Percentiles rank a stretch among this genome's conserved stretches.
Evolutionary conservation across 2,329 filamentous ascomycete genomes (phyloP).

Genomic region (Diplocarpon rosae): DNA sequence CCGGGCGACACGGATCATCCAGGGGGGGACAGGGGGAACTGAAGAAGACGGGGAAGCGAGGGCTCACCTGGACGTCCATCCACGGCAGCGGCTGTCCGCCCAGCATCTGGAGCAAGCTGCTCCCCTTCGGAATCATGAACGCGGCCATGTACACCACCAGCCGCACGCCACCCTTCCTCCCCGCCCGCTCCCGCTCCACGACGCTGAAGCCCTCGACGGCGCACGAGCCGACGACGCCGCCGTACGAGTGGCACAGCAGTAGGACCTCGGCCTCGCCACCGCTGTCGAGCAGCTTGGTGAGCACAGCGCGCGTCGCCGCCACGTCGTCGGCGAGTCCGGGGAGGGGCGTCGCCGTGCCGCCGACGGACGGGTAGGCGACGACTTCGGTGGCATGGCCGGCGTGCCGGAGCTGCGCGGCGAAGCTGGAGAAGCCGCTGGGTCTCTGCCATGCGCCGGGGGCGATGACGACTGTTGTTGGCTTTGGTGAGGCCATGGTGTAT

Average conservation of each 20-base stretch:
- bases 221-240: constrained; percentile 26
- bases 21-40: too few relatives aligned
- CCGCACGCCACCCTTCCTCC: constrained; percentile 13
- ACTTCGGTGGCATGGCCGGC: constrained; percentile 7
- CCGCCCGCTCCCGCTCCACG: neutral
- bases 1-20: too few relatives aligned
- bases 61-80: constrained; percentile 11
- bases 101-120: constrained; percentile 10
- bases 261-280: constrained; percentile 28
- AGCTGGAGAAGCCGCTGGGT: constrained; percentile 2
- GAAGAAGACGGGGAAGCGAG: too few relatives aligned
- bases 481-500: constrained; percentile 1
- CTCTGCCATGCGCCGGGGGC: constrained; percentile 14
- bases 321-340: constrained; percentile 13
- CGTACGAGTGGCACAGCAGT: constrained; percentile 31
- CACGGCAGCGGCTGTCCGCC: constrained; percentile 12
- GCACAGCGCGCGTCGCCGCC: constrained; percentile 19
- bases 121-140: constrained; percentile 12
- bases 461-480: constrained; percentile 14
- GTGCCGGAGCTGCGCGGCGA: constrained; percentile 4
- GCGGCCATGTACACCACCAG: constrained; percentile 12
- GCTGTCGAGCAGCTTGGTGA: constrained; percentile 27
- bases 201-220: constrained; percentile 11
- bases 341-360: constrained; percentile 7
- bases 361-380: constrained; percentile 11